These are phyloP conservation scores for Trypanosoma brucei DNA, from an alignment of 208 protist genomes.

Conservation along the genomic window DNA sequence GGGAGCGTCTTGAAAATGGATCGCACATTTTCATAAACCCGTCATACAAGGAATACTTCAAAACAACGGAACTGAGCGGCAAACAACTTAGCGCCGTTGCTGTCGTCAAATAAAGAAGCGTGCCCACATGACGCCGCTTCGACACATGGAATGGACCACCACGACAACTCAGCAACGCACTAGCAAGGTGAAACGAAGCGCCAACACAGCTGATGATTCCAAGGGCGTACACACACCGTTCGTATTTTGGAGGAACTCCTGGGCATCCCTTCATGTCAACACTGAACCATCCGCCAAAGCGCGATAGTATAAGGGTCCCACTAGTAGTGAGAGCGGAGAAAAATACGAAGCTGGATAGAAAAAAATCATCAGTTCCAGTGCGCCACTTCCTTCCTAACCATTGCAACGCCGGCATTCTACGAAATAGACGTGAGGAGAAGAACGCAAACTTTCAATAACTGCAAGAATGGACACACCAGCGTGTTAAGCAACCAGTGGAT, in stretches of 20 bases:
- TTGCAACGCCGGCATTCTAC: constrained; percentile 62
- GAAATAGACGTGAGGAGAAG: constrained; percentile 5
- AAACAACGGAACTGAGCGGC: constrained; percentile 26
- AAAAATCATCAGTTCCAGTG: constrained; percentile 69
- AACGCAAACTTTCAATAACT: constrained; percentile 1
- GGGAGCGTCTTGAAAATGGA: constrained; percentile 16
- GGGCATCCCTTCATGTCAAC: constrained; percentile 21
- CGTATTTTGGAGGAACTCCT: constrained; percentile 10
- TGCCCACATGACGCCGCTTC: constrained; percentile 48
- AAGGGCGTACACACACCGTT: constrained; percentile 26
- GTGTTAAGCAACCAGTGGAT: too few species aligned
- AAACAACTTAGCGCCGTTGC: constrained; percentile 22
- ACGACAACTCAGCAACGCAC: constrained; percentile 37
- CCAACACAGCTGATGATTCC: constrained; percentile 30
- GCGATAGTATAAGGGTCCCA: constrained; percentile 18
- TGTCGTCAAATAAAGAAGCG: constrained; percentile 51
- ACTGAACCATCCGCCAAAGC: not conserved
- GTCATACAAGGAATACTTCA: constrained; percentile 41
- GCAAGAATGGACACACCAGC: not conserved
- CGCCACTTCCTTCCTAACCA: constrained; percentile 76
- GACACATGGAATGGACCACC: constrained; percentile 67
- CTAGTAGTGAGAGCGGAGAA: constrained; percentile 27
- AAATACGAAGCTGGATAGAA: constrained; percentile 51
- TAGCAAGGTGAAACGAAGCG: constrained; percentile 34
- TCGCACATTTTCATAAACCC: constrained; percentile 23